Conservation (phyloP, 2,329 filamentous ascomycete genomes). For the Waltergamsia citrina region DNA sequence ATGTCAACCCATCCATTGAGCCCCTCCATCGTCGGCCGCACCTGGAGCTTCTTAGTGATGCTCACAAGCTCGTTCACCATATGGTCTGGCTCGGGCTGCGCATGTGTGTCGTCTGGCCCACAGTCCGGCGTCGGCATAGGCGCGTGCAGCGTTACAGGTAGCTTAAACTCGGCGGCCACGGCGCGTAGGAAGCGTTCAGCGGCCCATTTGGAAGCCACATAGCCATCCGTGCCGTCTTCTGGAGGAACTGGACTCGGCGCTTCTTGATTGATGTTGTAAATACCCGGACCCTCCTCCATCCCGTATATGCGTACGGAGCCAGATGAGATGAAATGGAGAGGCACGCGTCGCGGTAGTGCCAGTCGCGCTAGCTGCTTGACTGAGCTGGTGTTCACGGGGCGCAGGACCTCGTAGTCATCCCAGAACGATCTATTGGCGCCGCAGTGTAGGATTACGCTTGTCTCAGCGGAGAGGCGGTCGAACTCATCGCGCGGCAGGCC, state of each 20-base stretch:
- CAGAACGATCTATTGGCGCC: conserved; percentile 30
- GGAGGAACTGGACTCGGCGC: conserved; percentile 8
- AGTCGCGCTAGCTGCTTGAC: conserved; percentile 23
- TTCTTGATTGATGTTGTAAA: background rate
- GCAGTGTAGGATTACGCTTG: conserved; percentile 40
- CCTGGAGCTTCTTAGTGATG: too few species aligned
- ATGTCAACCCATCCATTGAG: too few species aligned
- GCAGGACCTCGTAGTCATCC: conserved; percentile 24
- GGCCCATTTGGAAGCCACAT: conserved; percentile 22
- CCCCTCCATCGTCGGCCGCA: too few species aligned
- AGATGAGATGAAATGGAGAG: conserved; percentile 20
- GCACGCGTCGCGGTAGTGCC: conserved; percentile 9
- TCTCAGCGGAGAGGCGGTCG: conserved; percentile 5
- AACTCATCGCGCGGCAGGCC: conserved; percentile 11
- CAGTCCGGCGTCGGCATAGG: too few species aligned
- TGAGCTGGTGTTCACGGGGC: conserved; percentile 21
- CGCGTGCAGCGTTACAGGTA: too few species aligned
- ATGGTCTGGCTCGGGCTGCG: too few species aligned
- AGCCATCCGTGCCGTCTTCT: conserved; percentile 17
- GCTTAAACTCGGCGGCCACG: too few species aligned
- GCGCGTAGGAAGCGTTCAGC: conserved; percentile 21
- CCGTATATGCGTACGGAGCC: conserved; percentile 10
- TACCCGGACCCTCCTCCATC: background rate
- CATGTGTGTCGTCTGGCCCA: too few species aligned
- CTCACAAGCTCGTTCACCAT: too few species aligned